Base-by-base conservation (phyloP, 2,329 filamentous ascomycete species). In the Cladosporium sp. region DNA sequence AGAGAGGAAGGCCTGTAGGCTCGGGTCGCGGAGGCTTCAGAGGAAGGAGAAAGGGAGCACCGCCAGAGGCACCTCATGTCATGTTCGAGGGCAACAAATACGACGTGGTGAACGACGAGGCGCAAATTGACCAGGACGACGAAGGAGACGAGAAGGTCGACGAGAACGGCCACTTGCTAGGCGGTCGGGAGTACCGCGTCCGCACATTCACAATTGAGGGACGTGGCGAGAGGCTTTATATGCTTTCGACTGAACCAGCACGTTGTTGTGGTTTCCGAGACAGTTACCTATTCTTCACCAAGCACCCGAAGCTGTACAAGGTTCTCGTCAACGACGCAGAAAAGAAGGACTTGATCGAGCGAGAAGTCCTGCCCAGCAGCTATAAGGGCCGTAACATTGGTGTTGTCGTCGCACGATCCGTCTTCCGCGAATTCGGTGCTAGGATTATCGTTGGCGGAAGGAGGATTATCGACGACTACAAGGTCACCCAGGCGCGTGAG, bases 371-470 rank as follows among this genome's bases (percentile, higher is more conserved):
- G 69, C 95, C 95, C 1, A 95, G 97, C 81, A 97, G 93, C 30
- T 99, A 99, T 87, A 99, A 98, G 79, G 95, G 95, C 67, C 91
- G 95, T 62, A 92, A 94, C 5, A 99, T 99, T 76, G 95, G 95
- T 76, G 93, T 99, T 30, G 93, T 97, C 56, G 97, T 95, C 18
- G 95, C 95, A 58, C 89, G 95, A 54, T 98, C 95, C 1, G 95
- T 99, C 18, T 99, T 98, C 78, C 88, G 95, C 65, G 95, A 99
- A 77, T 99, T 99, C 71, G 95, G 95, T 65, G 91, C 95, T 7
- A 88, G 92, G 68, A 99, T 99, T 73, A 86, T 99, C 64, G 93
- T 99, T 25, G 95, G 93, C 23, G 95, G 95, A 61, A 91, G 89
- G 74, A 89, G 89, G 75, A 85, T 99, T 71, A 84, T 86, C 56